These are phyloP conservation scores for Beauveria sp. DNA, from an alignment of 2,329 filamentous ascomycete species.

Conservation along the genomic window DNA sequence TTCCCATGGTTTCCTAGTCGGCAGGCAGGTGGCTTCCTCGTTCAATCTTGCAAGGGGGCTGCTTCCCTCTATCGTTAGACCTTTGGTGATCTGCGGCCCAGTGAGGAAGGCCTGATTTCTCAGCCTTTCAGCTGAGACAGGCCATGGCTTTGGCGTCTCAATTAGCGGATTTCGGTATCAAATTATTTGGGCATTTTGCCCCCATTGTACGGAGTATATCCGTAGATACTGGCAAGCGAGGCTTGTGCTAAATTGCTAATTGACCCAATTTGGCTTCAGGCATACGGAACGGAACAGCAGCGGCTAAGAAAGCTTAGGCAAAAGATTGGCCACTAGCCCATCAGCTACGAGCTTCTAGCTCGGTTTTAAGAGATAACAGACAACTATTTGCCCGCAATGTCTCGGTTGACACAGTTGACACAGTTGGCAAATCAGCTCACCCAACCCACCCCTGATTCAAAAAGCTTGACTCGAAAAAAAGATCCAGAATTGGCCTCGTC, in stretches of 20 bases:
- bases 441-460: background rate
- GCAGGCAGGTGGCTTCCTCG: too few species aligned
- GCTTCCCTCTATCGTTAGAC: background rate
- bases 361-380: background rate
- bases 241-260: background rate
- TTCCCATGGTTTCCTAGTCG: too few species aligned
- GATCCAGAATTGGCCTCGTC: background rate
- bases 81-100: background rate
- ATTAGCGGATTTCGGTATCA: background rate
- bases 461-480: background rate
- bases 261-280: background rate
- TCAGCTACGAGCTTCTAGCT: background rate
- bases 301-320: conserved; percentile 1
- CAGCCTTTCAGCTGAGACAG: conserved; percentile 2
- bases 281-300: background rate
- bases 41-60: background rate
- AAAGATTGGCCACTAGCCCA: background rate
- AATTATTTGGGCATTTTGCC: too few species aligned
- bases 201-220: too few species aligned
- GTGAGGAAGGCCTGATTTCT: background rate
- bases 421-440: background rate
- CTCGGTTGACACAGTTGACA: conserved; percentile 2
- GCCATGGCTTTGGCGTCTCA: background rate
- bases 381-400: background rate
- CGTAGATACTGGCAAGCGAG: background rate